Base-by-base conservation (phyloP, 2,329 filamentous ascomycete genomes). In the Fusarium newnesense region DNA sequence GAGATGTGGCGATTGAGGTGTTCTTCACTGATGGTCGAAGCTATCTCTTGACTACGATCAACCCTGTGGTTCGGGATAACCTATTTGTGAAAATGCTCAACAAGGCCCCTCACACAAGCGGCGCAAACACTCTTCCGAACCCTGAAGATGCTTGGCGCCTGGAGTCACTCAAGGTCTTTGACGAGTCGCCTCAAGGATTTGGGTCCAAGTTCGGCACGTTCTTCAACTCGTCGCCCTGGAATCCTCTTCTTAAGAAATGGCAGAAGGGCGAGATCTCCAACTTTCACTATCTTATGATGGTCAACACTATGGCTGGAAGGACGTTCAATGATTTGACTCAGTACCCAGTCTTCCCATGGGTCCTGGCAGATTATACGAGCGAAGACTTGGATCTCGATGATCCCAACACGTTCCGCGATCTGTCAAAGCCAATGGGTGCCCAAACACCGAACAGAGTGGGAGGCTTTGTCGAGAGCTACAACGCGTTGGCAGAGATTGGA, bases 301-400 rank as follows among this genome's bases (percentile, higher is more conserved):
- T 99, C 79, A 99, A 99, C 79, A 98, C 96, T 0, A 94, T 99
- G 89, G 97, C 97, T 34, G 96, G 96, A 5, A 88, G 96, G 59
- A 98, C 96, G 0, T 99, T 99, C 85, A 99, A 99, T 79, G 96
- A 99, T 79, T 86, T 99, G 24, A 99, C 96, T 0, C 97, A 99
- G 78, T 99, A 99, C 78, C 96, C 96, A 0, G 95, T 99, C 24
- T 99, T 99, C 74, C 96, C 96, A 0, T 99, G 96, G 96, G 92
- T 99, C 7, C 85, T 99, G 50, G 95, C 96, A 0, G 96, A 99
- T 79, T 99, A 99, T 80, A 96, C 93, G 0, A 98, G 96, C 76
- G 93, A 97, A 24, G 95, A 98, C 79, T 86, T 99, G 16, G 94
- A 99, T 78, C 84, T 99, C 47, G 91, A 90, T 40, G 90, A 98